Evolutionary conservation across 2,329 filamentous ascomycete species (phyloP).

Genomic region (Davidsoniella neocaledoniae): DNA sequence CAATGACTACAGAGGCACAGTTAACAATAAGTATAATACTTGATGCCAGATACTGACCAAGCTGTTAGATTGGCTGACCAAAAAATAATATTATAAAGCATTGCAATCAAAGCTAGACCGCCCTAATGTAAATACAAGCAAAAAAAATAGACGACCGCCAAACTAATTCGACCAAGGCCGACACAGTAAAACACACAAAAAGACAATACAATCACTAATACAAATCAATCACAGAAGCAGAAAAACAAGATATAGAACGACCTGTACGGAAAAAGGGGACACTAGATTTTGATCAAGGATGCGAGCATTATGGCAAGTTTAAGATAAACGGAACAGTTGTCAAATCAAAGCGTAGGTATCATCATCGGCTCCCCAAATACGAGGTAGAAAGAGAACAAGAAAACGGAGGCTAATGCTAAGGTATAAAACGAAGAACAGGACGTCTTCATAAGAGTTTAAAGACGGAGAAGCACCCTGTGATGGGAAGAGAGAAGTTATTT

Average conservation of each 20-base stretch:
- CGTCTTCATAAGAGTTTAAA: conserved; percentile 10
- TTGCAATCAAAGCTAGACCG: too few relatives aligned
- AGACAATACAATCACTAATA: background rate
- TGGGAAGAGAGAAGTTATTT: background rate
- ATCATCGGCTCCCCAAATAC: conserved; percentile 7
- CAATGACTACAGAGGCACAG: background rate
- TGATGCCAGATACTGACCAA: too few relatives aligned
- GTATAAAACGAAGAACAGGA: conserved; percentile 2
- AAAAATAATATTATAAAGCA: too few relatives aligned
- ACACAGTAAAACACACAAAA: background rate
- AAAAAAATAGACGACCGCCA: background rate
- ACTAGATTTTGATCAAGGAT: conserved; percentile 7
- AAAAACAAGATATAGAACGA: background rate
- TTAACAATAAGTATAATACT: background rate
- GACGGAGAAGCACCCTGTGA: conserved; percentile 4
- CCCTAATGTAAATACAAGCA: background rate
- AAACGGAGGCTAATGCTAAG: conserved; percentile 6
- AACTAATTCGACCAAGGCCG: background rate
- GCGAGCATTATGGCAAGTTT: conserved; percentile 4
- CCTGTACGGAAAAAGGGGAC: conserved; percentile 3
- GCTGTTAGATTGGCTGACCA: too few relatives aligned
- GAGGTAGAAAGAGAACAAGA: conserved; percentile 7
- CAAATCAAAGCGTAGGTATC: conserved; percentile 9
- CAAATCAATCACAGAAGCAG: too few relatives aligned
- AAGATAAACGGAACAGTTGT: conserved; percentile 2